phyloP scores from a whole-genome alignment of 495 filamentous ascomycete species.

The Annulohypoxylon nitens region DNA sequence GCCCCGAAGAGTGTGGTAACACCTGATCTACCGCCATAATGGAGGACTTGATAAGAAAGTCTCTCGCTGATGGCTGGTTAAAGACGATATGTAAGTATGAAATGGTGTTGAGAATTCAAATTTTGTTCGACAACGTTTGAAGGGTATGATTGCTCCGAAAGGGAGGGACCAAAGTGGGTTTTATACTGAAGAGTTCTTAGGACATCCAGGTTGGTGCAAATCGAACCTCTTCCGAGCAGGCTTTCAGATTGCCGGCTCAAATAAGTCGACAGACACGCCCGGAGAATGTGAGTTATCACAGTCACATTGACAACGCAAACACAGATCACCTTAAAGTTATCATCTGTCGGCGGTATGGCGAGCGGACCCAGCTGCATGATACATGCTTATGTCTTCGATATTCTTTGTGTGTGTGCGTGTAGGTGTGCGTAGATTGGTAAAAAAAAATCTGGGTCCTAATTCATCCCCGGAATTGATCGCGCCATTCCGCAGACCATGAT shows the following conservation, averaged over 20 bases:
- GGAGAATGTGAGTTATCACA: conserved; percentile 23
- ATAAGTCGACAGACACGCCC: neutral
- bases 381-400: conserved; percentile 22
- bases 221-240: conserved; percentile 4
- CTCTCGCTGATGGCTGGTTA: conserved; percentile 2
- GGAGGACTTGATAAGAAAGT: conserved; percentile 17
- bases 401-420: conserved; percentile 30
- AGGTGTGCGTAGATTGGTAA: conserved; percentile 24
- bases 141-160: neutral
- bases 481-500: conserved; percentile 51
- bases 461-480: conserved; percentile 46
- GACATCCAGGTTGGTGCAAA: conserved; percentile 24
- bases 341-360: conserved; percentile 46
- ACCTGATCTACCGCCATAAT: conserved; percentile 45
- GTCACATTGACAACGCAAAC: conserved; percentile 38
- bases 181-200: conserved; percentile 26
- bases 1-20: conserved; percentile 32
- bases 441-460: conserved; percentile 38
- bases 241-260: conserved; percentile 30
- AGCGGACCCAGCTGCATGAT: conserved; percentile 44
- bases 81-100: conserved; percentile 3
- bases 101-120: conserved; percentile 4
- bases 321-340: conserved; percentile 42
- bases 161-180: conserved; percentile 16
- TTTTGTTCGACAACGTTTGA: conserved; percentile 3